phyloP scores from a whole-genome alignment of 192 early-diverging fungal genomes.

The Coemansia sp. region DNA sequence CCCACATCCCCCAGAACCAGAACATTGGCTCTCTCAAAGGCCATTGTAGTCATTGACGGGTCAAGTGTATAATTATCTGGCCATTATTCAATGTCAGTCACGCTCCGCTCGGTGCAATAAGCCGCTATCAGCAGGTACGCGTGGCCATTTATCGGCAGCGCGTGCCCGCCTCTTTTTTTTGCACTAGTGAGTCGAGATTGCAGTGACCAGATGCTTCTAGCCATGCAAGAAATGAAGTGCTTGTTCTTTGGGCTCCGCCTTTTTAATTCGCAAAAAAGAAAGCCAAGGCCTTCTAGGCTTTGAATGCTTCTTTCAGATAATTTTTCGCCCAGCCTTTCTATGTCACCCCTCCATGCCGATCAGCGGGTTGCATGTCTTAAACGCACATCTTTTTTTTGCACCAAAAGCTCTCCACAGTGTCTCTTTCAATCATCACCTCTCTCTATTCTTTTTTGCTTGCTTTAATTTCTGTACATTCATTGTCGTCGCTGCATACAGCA shows the following conservation, averaged over 20 bases:
- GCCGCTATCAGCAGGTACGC: conserved; percentile 1
- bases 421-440: not conserved
- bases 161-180: not conserved
- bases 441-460: not conserved
- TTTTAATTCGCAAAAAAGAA: not conserved
- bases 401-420: not conserved
- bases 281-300: not conserved
- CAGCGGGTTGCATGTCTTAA: conserved; percentile 8
- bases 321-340: not conserved
- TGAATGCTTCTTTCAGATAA: not conserved
- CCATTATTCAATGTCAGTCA: conserved; percentile 6
- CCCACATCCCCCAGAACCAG: not conserved
- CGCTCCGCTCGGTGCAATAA: not conserved
- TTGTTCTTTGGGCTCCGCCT: conserved; percentile 1
- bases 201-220: not conserved
- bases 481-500: not conserved
- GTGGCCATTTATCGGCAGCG: conserved; percentile 8
- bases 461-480: conserved; percentile 10
- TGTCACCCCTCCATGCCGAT: conserved; percentile 5
- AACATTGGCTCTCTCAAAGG: not conserved
- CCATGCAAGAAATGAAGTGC: not conserved
- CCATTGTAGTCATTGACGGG: not conserved
- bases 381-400: not conserved
- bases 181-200: not conserved
- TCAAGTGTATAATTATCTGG: not conserved